Percentiles rank a stretch among this genome's conserved stretches.
Evolutionary conservation across 371 early-diverging fungal species (phyloP).

Genomic region (Rhizopus delemar): DNA sequence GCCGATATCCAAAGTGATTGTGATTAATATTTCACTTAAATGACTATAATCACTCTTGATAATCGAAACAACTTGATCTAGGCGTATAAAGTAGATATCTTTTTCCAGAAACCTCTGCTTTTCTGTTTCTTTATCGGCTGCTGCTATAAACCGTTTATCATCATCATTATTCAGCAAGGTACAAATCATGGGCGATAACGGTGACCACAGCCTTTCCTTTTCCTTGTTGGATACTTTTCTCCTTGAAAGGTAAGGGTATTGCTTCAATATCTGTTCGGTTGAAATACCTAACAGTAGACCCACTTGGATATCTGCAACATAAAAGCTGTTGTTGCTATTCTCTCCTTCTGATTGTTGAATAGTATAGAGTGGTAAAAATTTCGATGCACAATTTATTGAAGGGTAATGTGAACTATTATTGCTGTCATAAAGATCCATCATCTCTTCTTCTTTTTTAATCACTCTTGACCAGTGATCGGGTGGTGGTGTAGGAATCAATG

Average conservation of each 20-base stretch:
- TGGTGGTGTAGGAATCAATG: constrained; percentile 54
- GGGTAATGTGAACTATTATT: constrained; percentile 17
- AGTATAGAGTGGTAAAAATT: constrained; percentile 66
- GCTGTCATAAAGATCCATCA: constrained; percentile 6
- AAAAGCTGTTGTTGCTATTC: constrained; percentile 43
- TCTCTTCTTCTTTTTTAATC: constrained; percentile 36
- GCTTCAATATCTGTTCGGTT: constrained; percentile 46
- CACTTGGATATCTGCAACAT: constrained; percentile 70
- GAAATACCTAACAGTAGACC: constrained; percentile 59
- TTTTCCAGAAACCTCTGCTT: constrained; percentile 59
- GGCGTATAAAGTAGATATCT: constrained; percentile 62
- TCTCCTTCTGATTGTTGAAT: constrained; percentile 52
- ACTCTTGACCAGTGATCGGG: constrained; percentile 47
- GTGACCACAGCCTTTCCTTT: constrained; percentile 74
- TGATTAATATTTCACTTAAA: constrained; percentile 66
- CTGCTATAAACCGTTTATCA: background rate
- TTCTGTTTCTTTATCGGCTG: constrained; percentile 51
- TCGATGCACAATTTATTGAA: constrained; percentile 23
- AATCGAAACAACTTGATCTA: constrained; percentile 64
- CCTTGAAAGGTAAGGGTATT: constrained; percentile 62
- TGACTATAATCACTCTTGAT: constrained; percentile 65
- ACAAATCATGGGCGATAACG: constrained; percentile 66
- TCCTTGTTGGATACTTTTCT: constrained; percentile 55
- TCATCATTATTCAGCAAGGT: constrained; percentile 27
- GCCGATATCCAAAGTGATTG: constrained; percentile 69